Evolutionary conservation across 2,329 filamentous ascomycete genomes (phyloP), one percentile per base, ranked within the genome.

Genomic region (Herpotrichia juniperi): DNA sequence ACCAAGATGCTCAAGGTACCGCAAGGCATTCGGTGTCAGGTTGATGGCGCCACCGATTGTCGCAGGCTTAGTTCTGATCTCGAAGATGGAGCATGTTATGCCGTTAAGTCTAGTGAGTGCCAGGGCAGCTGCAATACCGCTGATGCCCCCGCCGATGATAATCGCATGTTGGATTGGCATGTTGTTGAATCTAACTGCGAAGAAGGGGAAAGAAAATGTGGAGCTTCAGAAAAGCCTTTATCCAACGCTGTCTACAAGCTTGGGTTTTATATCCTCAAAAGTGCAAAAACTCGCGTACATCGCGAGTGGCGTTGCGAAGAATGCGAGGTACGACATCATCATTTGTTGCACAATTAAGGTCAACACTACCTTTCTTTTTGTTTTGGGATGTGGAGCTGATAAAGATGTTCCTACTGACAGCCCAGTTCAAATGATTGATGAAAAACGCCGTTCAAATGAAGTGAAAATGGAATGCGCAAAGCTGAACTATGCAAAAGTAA

Each of bases 11-110:
- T 75, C 71, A 5, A 79, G 70, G 55, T 78, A 74, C 7, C 76
- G 66, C 32, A 78, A 68, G 2, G 76, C 77, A 9, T 76, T 76
- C 1, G 77, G 76, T 0, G 76, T 77, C 16, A 79, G 59, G 50
- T 76, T 76, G 50, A 79, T 75, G 3, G 76, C 76, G 9, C 76
- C 76, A 8, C 76, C 76, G 11, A 74, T 73, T 4, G 75, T 78
- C 0, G 76, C 74, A 6, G 76, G 68, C 7, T 75, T 57, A 14
- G 73, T 66, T 50, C 75, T 70, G 19, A 75, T 68, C 55, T 78
- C 76, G 50, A 68, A 61, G 22, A 59, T 37, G 35, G 54, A 50
- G 31, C 54, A 56, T 9, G 40, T 32, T 12, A 61, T 48, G 14
- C 35, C 25, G 31, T 54, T 52, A 17, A 51, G 42, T 14, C 50